Evolutionary conservation across 495 filamentous ascomycete genomes (phyloP).

Genomic region (Lasiosphaeria hispida): DNA sequence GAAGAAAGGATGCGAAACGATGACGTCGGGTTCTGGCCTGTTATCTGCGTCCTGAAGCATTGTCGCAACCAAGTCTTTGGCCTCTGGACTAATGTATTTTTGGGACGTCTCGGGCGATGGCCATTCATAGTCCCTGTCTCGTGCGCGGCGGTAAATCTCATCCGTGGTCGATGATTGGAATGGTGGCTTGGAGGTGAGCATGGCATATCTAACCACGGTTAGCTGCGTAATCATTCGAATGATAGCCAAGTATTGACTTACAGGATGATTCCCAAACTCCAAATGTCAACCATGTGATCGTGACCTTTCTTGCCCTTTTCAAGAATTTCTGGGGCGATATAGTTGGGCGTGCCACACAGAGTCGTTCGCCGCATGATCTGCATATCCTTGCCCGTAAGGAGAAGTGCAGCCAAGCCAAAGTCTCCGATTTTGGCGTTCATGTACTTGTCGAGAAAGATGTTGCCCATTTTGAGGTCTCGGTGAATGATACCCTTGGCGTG

Average conservation of each 20-base stretch:
- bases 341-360: constrained; percentile 95
- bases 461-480: constrained; percentile 95
- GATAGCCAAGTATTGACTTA: constrained; percentile 41
- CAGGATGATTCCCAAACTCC: constrained; percentile 96
- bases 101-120: constrained; percentile 52
- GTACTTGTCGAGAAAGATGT: constrained; percentile 89
- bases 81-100: constrained; percentile 55
- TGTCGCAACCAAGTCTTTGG: constrained; percentile 74
- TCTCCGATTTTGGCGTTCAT: constrained; percentile 99
- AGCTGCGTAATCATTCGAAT: constrained; percentile 18
- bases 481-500: constrained; percentile 94
- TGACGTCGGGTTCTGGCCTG: constrained; percentile 73
- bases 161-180: constrained; percentile 85
- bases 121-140: constrained; percentile 73
- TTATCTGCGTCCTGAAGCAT: constrained; percentile 72
- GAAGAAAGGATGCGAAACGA: constrained; percentile 83
- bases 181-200: constrained; percentile 85
- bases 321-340: constrained; percentile 94
- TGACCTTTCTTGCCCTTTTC: constrained; percentile 83
- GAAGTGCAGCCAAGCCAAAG: constrained; percentile 92
- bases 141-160: constrained; percentile 78
- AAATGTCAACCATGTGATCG: constrained; percentile 88
- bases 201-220: constrained; percentile 60
- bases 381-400: constrained; percentile 82
- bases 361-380: constrained; percentile 75